Evolutionary conservation across 2,329 filamentous ascomycete species (phyloP).

Genomic region (Aureobasidium sp.): DNA sequence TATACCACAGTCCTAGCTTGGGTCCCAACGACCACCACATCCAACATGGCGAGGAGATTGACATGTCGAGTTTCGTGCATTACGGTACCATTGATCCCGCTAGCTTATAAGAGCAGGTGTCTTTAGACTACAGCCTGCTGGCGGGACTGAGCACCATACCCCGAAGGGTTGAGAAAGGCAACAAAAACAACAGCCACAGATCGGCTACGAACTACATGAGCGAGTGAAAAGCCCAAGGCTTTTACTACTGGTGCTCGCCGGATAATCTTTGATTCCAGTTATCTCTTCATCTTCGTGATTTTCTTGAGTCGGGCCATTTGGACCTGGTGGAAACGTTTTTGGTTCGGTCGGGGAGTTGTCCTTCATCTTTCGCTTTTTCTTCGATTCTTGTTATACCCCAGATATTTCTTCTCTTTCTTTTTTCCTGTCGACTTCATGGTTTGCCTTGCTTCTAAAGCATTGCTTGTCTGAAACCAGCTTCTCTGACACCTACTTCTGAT

Average conservation of each 20-base stretch:
- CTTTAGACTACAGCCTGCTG: constrained; percentile 2
- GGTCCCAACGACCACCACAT: constrained; percentile 19
- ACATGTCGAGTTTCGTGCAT: constrained; percentile 39
- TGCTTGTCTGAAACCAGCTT: background rate
- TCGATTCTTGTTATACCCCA: constrained; percentile 10
- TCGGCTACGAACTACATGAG: constrained; percentile 2
- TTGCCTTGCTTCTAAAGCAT: background rate
- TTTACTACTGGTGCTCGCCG: background rate
- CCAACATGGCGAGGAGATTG: constrained; percentile 23
- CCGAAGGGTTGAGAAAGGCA: background rate
- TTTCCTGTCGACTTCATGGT: constrained; percentile 1
- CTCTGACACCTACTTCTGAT: background rate
- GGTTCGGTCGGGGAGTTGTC: constrained; percentile 2
- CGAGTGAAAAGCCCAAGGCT: background rate
- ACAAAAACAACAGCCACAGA: background rate
- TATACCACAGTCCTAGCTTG: constrained; percentile 26
- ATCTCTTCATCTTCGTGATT: background rate
- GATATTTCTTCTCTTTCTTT: background rate
- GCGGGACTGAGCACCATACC: background rate
- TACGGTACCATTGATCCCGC: constrained; percentile 40
- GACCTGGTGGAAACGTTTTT: background rate
- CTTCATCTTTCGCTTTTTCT: constrained; percentile 1
- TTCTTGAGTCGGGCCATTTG: background rate
- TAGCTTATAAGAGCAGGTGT: constrained; percentile 30
- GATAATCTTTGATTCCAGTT: background rate